These are phyloP conservation scores for Balakata baccata DNA, from an alignment of 345 rosid species.

Conservation along the genomic window DNA sequence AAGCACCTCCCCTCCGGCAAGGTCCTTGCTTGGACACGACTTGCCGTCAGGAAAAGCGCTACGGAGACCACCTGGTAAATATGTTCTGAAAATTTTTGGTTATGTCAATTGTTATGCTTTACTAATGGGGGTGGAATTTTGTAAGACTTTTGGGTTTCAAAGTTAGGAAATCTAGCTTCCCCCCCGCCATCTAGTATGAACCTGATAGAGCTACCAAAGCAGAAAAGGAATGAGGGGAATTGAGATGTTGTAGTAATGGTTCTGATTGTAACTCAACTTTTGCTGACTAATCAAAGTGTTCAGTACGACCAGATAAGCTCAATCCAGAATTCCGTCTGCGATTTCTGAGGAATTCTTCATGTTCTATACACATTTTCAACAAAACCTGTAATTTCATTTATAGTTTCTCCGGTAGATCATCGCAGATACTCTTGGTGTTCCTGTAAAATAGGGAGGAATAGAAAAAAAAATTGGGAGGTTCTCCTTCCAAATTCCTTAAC, in stretches of 20 bases:
- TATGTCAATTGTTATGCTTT: neutral
- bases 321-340: too few species aligned
- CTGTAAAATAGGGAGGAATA: neutral
- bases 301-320: too few species aligned
- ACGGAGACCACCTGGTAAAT: slow-evolving; percentile 49
- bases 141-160: neutral
- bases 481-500: neutral
- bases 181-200: neutral
- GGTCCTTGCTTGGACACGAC: slow-evolving; percentile 58
- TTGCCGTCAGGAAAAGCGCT: slow-evolving; percentile 48
- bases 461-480: neutral
- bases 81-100: neutral
- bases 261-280: neutral
- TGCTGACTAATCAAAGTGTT: neutral
- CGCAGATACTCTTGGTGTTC: neutral
- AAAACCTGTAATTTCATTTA: neutral
- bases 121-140: neutral
- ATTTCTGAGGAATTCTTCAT: neutral
- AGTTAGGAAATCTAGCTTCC: neutral
- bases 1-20: slow-evolving; percentile 55
- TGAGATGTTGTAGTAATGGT: neutral
- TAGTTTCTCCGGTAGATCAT: neutral
- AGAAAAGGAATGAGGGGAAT: neutral
- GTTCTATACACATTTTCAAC: neutral
- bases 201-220: neutral